Conservation (phyloP, 2,329 filamentous ascomycete genomes). For the Leptographium galeiforme region DNA sequence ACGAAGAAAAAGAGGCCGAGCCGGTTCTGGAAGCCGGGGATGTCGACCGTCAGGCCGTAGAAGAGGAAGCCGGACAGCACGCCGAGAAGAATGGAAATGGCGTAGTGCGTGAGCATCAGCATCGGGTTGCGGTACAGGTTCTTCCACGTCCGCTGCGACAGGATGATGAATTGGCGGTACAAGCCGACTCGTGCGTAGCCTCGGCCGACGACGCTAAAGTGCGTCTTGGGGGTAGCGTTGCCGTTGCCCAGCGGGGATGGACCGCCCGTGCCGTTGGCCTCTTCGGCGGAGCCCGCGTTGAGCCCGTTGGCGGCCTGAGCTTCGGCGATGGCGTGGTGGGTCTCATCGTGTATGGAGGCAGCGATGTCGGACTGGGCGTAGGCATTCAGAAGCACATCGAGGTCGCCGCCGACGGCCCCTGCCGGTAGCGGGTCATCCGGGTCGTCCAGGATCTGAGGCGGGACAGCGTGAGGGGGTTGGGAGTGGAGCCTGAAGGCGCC, state of each 20-base stretch:
- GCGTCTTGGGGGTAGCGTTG: conserved; percentile 26
- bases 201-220: conserved; percentile 50
- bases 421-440: conserved; percentile 46
- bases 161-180: conserved; percentile 69
- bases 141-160: conserved; percentile 86
- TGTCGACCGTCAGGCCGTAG: conserved; percentile 90
- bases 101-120: conserved; percentile 97
- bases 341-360: conserved; percentile 61
- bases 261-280: background rate
- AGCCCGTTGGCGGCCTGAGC: conserved; percentile 56
- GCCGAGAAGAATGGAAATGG: conserved; percentile 86
- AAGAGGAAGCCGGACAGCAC: conserved; percentile 93
- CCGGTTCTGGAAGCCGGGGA: conserved; percentile 93
- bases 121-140: conserved; percentile 96
- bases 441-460: conserved; percentile 55
- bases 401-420: conserved; percentile 55
- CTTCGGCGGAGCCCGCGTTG: conserved; percentile 35
- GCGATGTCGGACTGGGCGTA: conserved; percentile 73
- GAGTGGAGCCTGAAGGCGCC: conserved; percentile 38
- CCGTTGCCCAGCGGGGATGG: background rate
- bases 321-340: conserved; percentile 50
- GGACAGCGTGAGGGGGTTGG: conserved; percentile 28
- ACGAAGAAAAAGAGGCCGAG: conserved; percentile 97
- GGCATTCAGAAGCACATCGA: conserved; percentile 66
- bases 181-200: conserved; percentile 76